Conservation (phyloP, 2,329 filamentous ascomycete species). For the Gliomastix tumulicola region DNA sequence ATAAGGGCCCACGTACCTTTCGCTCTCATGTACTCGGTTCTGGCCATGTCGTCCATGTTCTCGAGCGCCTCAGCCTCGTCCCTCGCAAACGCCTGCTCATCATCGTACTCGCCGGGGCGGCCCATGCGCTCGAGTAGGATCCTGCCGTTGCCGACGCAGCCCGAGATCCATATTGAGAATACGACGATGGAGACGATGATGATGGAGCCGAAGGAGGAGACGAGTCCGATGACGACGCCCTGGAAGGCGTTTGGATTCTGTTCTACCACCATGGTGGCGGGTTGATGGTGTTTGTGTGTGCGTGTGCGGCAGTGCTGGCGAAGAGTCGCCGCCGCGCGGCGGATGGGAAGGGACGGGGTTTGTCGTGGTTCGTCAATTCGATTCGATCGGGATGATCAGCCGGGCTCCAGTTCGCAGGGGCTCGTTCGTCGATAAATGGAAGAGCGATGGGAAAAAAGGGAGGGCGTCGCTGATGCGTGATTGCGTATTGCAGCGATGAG, state of each 20-base stretch:
- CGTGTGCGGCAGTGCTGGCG: too few species aligned
- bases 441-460: neutral
- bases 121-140: conserved; percentile 93
- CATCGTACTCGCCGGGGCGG: conserved; percentile 91
- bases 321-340: too few species aligned
- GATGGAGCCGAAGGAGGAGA: conserved; percentile 90
- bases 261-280: conserved; percentile 28
- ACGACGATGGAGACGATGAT: conserved; percentile 76
- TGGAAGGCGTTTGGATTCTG: conserved; percentile 52
- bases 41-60: conserved; percentile 87
- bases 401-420: too few species aligned
- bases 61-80: conserved; percentile 95
- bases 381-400: too few species aligned
- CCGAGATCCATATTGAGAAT: conserved; percentile 81
- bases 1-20: too few species aligned
- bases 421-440: neutral
- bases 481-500: too few species aligned
- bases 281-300: conserved; percentile 16
- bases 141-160: conserved; percentile 67
- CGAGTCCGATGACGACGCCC: conserved; percentile 88
- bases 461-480: conserved; percentile 4
- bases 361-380: too few species aligned
- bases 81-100: conserved; percentile 88
- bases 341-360: neutral
- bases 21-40: conserved; percentile 85